Percentiles rank a stretch among this genome's conserved stretches.
phyloP scores from a whole-genome alignment of 2,329 filamentous ascomycete species.

The Helminthosporium solani region DNA sequence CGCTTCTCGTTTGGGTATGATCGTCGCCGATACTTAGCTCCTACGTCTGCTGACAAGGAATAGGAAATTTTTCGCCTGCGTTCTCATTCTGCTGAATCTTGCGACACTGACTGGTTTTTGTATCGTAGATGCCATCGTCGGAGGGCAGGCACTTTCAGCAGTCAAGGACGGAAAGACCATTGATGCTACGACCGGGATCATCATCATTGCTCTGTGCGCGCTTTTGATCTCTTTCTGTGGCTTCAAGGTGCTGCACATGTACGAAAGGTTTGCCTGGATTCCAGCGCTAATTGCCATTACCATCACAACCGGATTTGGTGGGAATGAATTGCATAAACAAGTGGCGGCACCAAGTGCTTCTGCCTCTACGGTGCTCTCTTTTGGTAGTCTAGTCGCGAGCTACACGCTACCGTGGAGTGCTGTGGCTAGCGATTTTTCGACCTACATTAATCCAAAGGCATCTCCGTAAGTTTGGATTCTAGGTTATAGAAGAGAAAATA shows the following conservation, averaged over 20 bases:
- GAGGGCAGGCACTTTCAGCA: constrained; percentile 52
- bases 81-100: constrained; percentile 64
- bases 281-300: constrained; percentile 57
- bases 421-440: constrained; percentile 61
- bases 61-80: constrained; percentile 54
- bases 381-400: constrained; percentile 62
- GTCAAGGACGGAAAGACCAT: constrained; percentile 43
- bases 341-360: constrained; percentile 45
- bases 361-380: constrained; percentile 54
- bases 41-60: too few species aligned
- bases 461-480: constrained; percentile 47
- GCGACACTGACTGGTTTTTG: constrained; percentile 65
- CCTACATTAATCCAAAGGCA: constrained; percentile 60
- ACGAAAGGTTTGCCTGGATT: constrained; percentile 60
- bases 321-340: constrained; percentile 53
- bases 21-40: background rate
- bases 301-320: constrained; percentile 58
- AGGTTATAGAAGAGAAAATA: constrained; percentile 1
- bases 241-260: constrained; percentile 56
- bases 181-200: constrained; percentile 59
- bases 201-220: constrained; percentile 59
- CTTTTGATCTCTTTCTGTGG: constrained; percentile 63
- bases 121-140: constrained; percentile 62
- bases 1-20: constrained; percentile 61
- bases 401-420: constrained; percentile 65